These are phyloP conservation scores for Ophiostoma australiae DNA, from an alignment of 2,329 filamentous ascomycete species.

Conservation along the genomic window DNA sequence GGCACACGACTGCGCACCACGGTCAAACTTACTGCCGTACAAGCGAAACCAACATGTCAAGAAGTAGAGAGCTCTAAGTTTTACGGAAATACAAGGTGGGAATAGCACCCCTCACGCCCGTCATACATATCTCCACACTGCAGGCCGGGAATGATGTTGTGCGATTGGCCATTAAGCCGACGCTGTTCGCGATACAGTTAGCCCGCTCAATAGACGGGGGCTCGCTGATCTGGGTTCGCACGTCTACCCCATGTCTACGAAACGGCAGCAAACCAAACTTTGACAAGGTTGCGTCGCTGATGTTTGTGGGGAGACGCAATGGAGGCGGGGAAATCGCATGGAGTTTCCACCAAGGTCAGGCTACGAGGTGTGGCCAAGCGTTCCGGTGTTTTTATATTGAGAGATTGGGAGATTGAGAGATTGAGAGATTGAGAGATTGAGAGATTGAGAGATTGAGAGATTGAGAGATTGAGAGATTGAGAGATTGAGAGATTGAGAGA, in stretches of 20 bases:
- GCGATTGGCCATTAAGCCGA: slow-evolving; percentile 13
- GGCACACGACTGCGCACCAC: background rate
- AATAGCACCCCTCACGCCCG: background rate
- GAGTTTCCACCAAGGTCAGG: background rate
- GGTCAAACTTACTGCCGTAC: background rate
- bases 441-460: background rate
- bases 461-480: background rate
- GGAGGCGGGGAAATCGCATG: background rate
- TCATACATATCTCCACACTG: background rate
- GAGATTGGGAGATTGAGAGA: too few relatives aligned
- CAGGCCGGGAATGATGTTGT: slow-evolving; percentile 2
- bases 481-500: background rate
- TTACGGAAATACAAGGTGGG: background rate
- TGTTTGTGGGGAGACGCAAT: background rate
- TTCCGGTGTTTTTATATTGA: background rate
- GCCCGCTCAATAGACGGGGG: background rate
- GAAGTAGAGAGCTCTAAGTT: background rate
- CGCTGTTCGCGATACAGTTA: slow-evolving; percentile 14
- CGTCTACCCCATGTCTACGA: slow-evolving; percentile 8
- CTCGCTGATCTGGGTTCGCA: background rate
- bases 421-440: background rate
- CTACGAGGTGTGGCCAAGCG: background rate
- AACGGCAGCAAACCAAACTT: background rate
- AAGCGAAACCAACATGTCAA: background rate
- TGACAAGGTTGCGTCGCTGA: background rate